A percentile compares a stretch with the other conserved stretches of the same genome.
phyloP scores from a whole-genome alignment of 805 yeast genomes.

The Teunomyces barrocoloradensis region DNA sequence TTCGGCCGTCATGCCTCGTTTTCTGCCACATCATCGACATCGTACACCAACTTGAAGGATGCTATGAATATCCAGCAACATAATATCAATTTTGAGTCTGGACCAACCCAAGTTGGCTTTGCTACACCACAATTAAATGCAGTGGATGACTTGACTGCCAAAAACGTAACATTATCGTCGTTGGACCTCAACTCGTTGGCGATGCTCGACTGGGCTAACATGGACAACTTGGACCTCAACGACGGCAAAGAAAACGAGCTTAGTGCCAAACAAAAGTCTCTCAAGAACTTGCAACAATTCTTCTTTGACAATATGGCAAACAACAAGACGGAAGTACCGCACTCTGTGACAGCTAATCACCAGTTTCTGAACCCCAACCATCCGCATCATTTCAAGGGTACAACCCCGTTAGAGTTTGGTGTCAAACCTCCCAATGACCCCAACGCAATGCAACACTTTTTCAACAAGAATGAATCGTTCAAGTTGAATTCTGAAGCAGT shows the following conservation, averaged over 20 bases:
- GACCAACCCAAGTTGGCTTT: constrained; percentile 70
- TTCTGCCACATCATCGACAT: constrained; percentile 59
- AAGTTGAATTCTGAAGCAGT: constrained; percentile 4
- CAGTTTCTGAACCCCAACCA: constrained; percentile 36
- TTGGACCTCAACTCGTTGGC: constrained; percentile 38
- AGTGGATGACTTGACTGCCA: constrained; percentile 36
- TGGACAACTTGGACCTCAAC: constrained; percentile 26
- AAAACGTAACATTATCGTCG: constrained; percentile 28
- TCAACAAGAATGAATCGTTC: constrained; percentile 6
- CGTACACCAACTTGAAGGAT: constrained; percentile 56
- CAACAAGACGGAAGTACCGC: not conserved
- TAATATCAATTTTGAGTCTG: constrained; percentile 35
- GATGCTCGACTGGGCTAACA: constrained; percentile 24
- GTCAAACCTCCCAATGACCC: constrained; percentile 20
- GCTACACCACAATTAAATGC: constrained; percentile 76
- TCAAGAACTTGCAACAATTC: constrained; percentile 12
- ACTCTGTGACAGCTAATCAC: not conserved
- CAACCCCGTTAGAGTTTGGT: constrained; percentile 37
- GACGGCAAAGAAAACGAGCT: constrained; percentile 5
- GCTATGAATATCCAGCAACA: constrained; percentile 32
- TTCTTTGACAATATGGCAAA: constrained; percentile 8
- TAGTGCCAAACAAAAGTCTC: constrained; percentile 8
- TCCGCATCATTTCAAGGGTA: constrained; percentile 39
- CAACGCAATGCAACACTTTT: constrained; percentile 7
- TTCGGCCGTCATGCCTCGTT: constrained; percentile 52